phyloP scores from a whole-genome alignment of 805 yeast species.

The Citeromyces nyonsensis region DNA sequence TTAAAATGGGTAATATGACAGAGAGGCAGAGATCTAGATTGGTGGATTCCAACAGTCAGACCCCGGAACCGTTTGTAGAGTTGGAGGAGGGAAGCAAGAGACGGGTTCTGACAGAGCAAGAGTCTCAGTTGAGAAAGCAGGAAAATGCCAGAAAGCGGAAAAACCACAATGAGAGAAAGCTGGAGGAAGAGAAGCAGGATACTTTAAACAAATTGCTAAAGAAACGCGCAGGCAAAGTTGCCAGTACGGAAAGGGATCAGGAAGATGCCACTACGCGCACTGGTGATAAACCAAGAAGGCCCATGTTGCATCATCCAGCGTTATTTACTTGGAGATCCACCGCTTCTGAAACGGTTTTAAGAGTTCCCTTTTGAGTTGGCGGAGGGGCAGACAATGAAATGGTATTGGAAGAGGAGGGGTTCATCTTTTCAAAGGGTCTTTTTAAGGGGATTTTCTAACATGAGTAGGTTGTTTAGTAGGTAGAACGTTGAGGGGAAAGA shows the following conservation, averaged over 20 bases:
- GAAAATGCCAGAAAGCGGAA: slow-evolving; percentile 83
- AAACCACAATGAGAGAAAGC: slow-evolving; percentile 64
- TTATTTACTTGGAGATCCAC: slow-evolving; percentile 13
- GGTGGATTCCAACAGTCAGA: slow-evolving; percentile 14
- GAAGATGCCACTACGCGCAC: slow-evolving; percentile 1
- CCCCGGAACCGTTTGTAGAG: slow-evolving; percentile 11
- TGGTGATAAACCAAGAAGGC: slow-evolving; percentile 16
- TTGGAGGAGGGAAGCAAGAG: slow-evolving; percentile 27
- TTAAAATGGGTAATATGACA: slow-evolving; percentile 30
- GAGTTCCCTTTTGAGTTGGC: too few species aligned
- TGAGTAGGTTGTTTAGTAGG: too few species aligned
- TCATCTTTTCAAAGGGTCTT: too few species aligned
- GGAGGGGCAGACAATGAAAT: too few species aligned
- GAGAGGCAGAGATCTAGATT: slow-evolving; percentile 37
- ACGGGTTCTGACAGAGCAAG: slow-evolving; percentile 66
- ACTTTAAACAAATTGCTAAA: slow-evolving; percentile 76
- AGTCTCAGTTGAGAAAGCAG: slow-evolving; percentile 63
- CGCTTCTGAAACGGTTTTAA: background rate
- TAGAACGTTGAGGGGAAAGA: too few species aligned
- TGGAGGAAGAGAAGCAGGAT: slow-evolving; percentile 88
- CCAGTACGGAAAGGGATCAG: slow-evolving; percentile 19
- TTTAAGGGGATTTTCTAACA: too few species aligned
- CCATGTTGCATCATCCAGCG: slow-evolving; percentile 19
- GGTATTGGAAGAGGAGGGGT: too few species aligned
- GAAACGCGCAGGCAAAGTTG: slow-evolving; percentile 65